Evolutionary conservation across 768 basidiomycete species (phyloP).

Genomic region (Termitomyces sp.): DNA sequence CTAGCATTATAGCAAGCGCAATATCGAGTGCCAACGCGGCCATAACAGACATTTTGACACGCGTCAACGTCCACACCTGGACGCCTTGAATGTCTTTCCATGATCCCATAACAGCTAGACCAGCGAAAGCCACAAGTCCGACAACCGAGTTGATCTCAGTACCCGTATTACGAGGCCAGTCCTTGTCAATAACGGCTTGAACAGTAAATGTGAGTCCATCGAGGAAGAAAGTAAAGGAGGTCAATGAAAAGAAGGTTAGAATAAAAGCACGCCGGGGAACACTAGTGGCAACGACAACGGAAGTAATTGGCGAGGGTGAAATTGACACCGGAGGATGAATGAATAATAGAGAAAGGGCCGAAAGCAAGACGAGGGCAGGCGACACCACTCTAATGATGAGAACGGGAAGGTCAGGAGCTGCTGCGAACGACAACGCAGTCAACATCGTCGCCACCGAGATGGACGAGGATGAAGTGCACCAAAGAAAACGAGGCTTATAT

Average conservation of each 20-base stretch:
- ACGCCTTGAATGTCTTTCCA: constrained; percentile 78
- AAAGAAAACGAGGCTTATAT: constrained; percentile 21
- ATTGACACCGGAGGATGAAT: constrained; percentile 44
- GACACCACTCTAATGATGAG: constrained; percentile 64
- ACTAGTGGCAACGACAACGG: constrained; percentile 71
- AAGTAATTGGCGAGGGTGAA: constrained; percentile 65
- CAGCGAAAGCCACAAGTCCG: constrained; percentile 68
- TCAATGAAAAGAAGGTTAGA: constrained; percentile 64
- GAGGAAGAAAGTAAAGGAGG: constrained; percentile 69
- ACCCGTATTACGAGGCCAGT: constrained; percentile 64
- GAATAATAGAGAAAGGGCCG: constrained; percentile 59
- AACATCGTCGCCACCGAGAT: constrained; percentile 30
- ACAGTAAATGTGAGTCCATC: constrained; percentile 76
- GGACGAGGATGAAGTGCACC: constrained; percentile 16
- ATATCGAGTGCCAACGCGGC: constrained; percentile 60
- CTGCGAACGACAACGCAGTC: constrained; percentile 18
- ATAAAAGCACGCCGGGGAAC: constrained; percentile 78
- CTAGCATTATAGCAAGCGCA: constrained; percentile 54
- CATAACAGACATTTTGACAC: constrained; percentile 54
- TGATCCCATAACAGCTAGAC: constrained; percentile 71
- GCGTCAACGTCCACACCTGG: constrained; percentile 62
- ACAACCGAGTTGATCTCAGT: constrained; percentile 66
- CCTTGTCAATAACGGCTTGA: constrained; percentile 59
- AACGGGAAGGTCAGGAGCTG: constrained; percentile 33
- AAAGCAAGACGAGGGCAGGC: constrained; percentile 62